A percentile compares a stretch with the other conserved stretches of the same genome.
Evolutionary conservation across 352 stramenopile species (phyloP).

Genomic region (Phytophthora ramorum): DNA sequence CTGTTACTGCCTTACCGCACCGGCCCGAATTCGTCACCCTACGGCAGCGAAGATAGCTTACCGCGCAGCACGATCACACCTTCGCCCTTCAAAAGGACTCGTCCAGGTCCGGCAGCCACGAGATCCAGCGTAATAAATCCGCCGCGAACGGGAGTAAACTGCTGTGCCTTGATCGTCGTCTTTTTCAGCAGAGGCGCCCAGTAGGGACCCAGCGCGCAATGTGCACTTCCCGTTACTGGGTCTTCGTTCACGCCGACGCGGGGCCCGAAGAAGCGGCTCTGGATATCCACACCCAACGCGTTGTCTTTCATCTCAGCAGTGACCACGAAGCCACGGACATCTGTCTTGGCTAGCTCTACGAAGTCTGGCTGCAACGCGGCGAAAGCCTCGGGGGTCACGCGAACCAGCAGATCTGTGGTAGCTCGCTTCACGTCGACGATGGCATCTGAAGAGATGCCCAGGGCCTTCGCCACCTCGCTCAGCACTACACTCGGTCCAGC

Average conservation of each 20-base stretch:
- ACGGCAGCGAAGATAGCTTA: slow-evolving; percentile 15
- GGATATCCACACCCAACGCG: slow-evolving; percentile 44
- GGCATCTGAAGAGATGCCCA: slow-evolving; percentile 16
- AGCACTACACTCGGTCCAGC: slow-evolving; percentile 5
- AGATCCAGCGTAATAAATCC: slow-evolving; percentile 55
- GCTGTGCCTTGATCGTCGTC: slow-evolving; percentile 48
- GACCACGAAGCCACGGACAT: slow-evolving; percentile 20
- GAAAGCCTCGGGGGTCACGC: slow-evolving; percentile 32
- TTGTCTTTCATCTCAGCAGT: slow-evolving; percentile 28
- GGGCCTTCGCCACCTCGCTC: slow-evolving; percentile 17
- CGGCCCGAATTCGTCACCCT: neutral
- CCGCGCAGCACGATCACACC: slow-evolving; percentile 31
- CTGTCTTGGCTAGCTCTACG: slow-evolving; percentile 16
- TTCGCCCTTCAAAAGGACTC: slow-evolving; percentile 62
- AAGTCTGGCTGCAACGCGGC: slow-evolving; percentile 29
- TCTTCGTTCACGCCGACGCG: slow-evolving; percentile 92
- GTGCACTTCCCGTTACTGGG: slow-evolving; percentile 92
- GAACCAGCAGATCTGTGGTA: slow-evolving; percentile 38
- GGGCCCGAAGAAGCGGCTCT: slow-evolving; percentile 91
- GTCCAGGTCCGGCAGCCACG: slow-evolving; percentile 26
- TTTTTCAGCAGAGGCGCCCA: slow-evolving; percentile 68
- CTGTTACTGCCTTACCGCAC: neutral
- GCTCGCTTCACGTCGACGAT: slow-evolving; percentile 36
- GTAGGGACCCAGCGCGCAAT: slow-evolving; percentile 90
- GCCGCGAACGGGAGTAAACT: slow-evolving; percentile 51